phyloP scores from a whole-genome alignment of 192 early-diverging fungal genomes.

The Phycomyces blakesleeanus region DNA sequence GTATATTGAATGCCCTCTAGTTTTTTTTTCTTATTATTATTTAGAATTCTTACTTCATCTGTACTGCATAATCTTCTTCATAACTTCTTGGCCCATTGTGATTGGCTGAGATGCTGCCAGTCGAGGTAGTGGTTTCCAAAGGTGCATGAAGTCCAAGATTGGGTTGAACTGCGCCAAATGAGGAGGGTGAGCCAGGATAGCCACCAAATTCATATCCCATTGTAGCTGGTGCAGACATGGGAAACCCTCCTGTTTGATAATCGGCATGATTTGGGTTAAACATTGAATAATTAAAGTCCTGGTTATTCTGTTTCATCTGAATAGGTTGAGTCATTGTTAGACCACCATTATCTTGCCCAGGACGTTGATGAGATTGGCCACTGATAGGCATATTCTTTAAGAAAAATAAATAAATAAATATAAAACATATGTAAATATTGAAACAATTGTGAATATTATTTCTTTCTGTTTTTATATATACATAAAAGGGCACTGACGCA shows the following conservation, averaged over 20 bases:
- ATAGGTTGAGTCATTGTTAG: not conserved
- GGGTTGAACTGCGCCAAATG: not conserved
- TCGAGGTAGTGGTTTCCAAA: not conserved
- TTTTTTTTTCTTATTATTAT: too few relatives aligned
- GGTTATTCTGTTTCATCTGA: not conserved
- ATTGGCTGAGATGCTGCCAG: slow-evolving; percentile 2
- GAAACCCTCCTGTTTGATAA: not conserved
- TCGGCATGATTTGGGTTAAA: not conserved
- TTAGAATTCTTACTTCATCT: slow-evolving; percentile 33
- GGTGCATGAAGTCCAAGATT: not conserved
- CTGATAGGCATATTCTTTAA: too few relatives aligned
- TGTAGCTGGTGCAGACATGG: slow-evolving; percentile 36
- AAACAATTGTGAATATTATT: too few relatives aligned
- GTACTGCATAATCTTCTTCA: slow-evolving; percentile 29
- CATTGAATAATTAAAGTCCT: not conserved
- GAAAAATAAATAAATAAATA: too few relatives aligned
- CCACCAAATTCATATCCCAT: slow-evolving; percentile 23
- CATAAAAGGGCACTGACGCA: too few relatives aligned
- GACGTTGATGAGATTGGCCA: not conserved
- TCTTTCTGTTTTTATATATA: too few relatives aligned
- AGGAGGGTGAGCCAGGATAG: not conserved
- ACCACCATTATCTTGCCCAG: not conserved
- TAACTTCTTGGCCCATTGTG: slow-evolving; percentile 19
- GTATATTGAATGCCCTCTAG: too few relatives aligned
- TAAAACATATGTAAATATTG: too few relatives aligned